Evolutionary conservation across 768 basidiomycete species (phyloP).

Genomic region (Tubosaeta sp.): DNA sequence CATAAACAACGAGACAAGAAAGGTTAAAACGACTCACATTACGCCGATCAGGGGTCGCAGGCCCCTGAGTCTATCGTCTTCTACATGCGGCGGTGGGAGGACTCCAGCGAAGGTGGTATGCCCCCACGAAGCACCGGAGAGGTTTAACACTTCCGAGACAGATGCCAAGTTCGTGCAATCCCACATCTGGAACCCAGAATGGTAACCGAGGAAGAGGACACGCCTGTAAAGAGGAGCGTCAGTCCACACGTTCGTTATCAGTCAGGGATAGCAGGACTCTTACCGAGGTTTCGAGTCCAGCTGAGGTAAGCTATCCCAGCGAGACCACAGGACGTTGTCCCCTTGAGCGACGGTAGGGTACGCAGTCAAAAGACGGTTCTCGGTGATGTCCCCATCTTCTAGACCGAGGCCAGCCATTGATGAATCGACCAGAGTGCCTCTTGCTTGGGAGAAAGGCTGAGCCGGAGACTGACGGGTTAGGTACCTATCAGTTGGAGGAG

Average conservation of each 20-base stretch:
- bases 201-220: slow-evolving; percentile 52
- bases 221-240: slow-evolving; percentile 28
- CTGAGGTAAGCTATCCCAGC: slow-evolving; percentile 29
- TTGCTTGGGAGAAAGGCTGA: slow-evolving; percentile 8
- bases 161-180: slow-evolving; percentile 51
- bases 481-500: slow-evolving; percentile 10
- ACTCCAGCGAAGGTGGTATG: slow-evolving; percentile 37
- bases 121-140: slow-evolving; percentile 37
- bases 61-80: slow-evolving; percentile 29
- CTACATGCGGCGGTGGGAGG: slow-evolving; percentile 31
- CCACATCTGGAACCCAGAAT: slow-evolving; percentile 55
- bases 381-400: slow-evolving; percentile 23
- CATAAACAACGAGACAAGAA: slow-evolving; percentile 4
- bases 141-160: slow-evolving; percentile 51
- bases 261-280: background rate
- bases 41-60: slow-evolving; percentile 34
- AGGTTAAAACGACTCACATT: slow-evolving; percentile 24
- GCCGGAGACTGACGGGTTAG: slow-evolving; percentile 5
- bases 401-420: slow-evolving; percentile 8
- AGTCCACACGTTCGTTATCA: slow-evolving; percentile 1
- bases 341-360: slow-evolving; percentile 31
- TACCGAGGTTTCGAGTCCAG: slow-evolving; percentile 17
- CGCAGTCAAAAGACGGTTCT: slow-evolving; percentile 16
- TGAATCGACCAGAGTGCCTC: slow-evolving; percentile 6
- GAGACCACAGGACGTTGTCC: slow-evolving; percentile 31